Base-by-base conservation (phyloP, 1,284 basidiomycete genomes). In the Salmacisia buchloeana region DNA sequence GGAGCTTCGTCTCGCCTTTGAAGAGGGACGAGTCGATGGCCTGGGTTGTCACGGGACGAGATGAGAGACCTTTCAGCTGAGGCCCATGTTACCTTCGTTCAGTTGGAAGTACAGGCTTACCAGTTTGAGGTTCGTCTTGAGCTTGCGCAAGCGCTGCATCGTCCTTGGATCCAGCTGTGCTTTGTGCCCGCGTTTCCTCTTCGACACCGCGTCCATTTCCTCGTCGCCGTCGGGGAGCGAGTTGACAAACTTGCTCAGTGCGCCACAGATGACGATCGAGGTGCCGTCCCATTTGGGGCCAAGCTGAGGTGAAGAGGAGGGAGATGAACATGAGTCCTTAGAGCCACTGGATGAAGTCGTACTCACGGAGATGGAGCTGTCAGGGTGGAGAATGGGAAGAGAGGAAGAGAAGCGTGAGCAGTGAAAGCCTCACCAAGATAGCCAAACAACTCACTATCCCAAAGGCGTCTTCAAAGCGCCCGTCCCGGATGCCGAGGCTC, bases 201-300 rank as follows among this genome's bases (percentile, higher is more conserved):
- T 54, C 29, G 49, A 36, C 13, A 52, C 12, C 9, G n/a, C 3
- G 54, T 15, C 9, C 6, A 35, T 21, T 6, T 66, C 41, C 49
- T 71, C 69, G 23, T 71, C 68, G 46, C 70, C 73, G n/a, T 75
- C 76, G 0, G 77, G 76, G 10, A 79, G 68, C 27, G 68, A 65
- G 57, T 78, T 79, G 60, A 79, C 76, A 38, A 76, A 79, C 43
- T 73, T 73, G 13, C 69, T 72, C 2, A 79, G 60, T 1, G 76
- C 73, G 13, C 77, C 77, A 7, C 72, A 68, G 13, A 79, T 59
- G 1, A 79, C 71, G 34, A 78, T 69, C 1, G 67, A 65, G 7
- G 71, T 64, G 13, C 69, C 66, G 49, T 78, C 69, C 65, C 70
- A 75, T 27, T 61, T 67, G 25, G 69, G 69, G 9, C 77, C 77